Base-by-base conservation (phyloP, 106 monocot species). In the Dioscorea alata region DNA sequence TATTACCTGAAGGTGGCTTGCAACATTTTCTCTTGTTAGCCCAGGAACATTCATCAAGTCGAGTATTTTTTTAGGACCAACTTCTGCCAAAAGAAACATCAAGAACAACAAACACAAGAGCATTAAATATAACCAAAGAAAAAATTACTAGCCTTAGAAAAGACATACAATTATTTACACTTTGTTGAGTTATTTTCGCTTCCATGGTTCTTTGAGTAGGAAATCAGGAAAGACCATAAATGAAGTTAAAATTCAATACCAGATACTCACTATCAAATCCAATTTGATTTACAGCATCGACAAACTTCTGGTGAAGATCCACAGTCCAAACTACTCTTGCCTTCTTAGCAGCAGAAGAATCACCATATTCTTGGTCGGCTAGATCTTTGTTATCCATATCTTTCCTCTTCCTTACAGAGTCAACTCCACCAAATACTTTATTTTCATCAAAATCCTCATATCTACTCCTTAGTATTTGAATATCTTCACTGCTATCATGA, bases 271-370 rank as follows among this genome's bases (percentile, higher is more conserved):
- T 94, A 42, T 94, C 88, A 70, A 94, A 91, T 73, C 94, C 94
- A 67, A 94, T 91, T 54, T 91, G 90, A 79, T 94, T 86, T 17
- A 94, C 94, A 65, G 94, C 94, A 78, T 84, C 84, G 25, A 94
- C 94, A 77, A 94, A 94, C 59, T 88, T 91, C 69, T 91, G 78
- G 68, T 94, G 94, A 78, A 94, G 94, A 67, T 91, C 91, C 5
- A 94, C 91, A 13, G 94, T 85, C 94, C 94, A 94, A 49, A 94
- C 81, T 4, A 94, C 94, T 81, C 94, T 83, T 48, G 94, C 94
- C 72, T 94, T 94, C 74, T 94, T 94, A 48, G 75, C 85, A 6
- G 85, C 51, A 23, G 60, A 14, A 50, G 78, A 34, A 66, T 94
- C 94, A 75, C 50, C 58, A 12, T 65, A 58, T n/a, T 91, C 90